Base-by-base conservation (phyloP, 345 rosid species). In the Syzygium grande region DNA sequence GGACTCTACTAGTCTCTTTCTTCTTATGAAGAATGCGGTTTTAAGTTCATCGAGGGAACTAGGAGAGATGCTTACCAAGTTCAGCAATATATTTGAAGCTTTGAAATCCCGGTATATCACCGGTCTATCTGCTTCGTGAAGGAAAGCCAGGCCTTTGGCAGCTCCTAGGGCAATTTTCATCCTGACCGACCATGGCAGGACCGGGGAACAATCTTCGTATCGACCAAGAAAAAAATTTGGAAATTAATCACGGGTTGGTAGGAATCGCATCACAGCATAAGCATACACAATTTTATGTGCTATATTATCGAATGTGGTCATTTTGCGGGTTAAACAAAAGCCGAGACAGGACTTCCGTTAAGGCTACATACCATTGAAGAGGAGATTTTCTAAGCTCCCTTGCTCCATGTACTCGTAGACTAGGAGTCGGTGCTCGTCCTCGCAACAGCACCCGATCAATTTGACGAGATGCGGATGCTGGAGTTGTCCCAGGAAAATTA, bases 111-210 rank as follows among this genome's bases (percentile, higher is more conserved):
- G 84, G 88, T 90, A 95, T 80, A 95, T 96, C 52, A 96, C 96
- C 4, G 97, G 98, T 86, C 92, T 94, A 53, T 95, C 95, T 27
- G 90, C 91, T 88, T 91, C 95, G 85, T 96, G 99, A 19, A 96
- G 96, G 88, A 96, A 95, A 65, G 93, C 98, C 25, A 96, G 88
- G 51, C 99, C 98, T 88, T 93, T 94, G 7, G 98, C 99, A 4
- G 99, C 98, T 88, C 94, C 97, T 43, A 95, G 63, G 2, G 95
- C 98, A 59, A 96, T 93, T 86, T 94, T 96, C 97, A 96, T 95
- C 91, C 99, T 92, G 23, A 91, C 91, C 52, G 92, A 92, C 97
- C 99, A 95, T 55, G 95, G 91, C 92, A 96, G 89, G 12, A n/a
- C 63, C 90, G 94, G 88, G 12, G 43, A 30, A n/a, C 59, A 29